Evolutionary conservation across 257 asterid genomes (phyloP), one percentile per base, ranked within the genome.

Genomic region (Cynanchum wilfordii): DNA sequence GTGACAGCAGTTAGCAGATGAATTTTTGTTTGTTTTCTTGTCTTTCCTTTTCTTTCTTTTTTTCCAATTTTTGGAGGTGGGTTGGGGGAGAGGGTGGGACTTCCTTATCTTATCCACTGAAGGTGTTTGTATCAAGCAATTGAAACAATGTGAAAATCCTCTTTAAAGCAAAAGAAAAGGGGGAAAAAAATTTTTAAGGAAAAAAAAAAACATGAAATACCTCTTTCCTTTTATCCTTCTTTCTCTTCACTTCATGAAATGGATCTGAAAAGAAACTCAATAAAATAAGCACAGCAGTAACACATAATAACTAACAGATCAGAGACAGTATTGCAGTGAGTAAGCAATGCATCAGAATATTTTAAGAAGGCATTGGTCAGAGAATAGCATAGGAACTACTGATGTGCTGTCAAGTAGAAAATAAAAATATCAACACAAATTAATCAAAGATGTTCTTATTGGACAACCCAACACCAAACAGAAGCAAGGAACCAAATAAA

Each of bases 161-260:
- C 16, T 7, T 63, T 63, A 9, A 25, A 36, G 69, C 12, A 52
- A 63, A 65, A n/a, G 64, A 42, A 30, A 40, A 8, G 45, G 5
- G 45, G 7, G 7, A 8, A 33, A 33, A 33, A 33, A 33, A 33
- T 2, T n/a, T n/a, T n/a, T n/a, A n/a, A 6, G 40, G 3, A 10
- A 42, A 42, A 3, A 3, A 40, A 40, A 36, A 73, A 49, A 67
- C 68, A 71, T 51, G 38, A 30, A 22, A 51, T 77, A 89, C 97
- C 96, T 91, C 97, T 82, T 88, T 91, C 81, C 79, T 94, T 82
- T 89, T 81, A 86, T 91, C 97, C 73, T 83, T 86, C 82, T 80
- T 92, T 72, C 97, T 88, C 92, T 79, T 91, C 87, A 94, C 99
- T 87, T 91, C 96, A 69, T 88, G 99, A 81, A 91, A 94, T 76